Evolutionary conservation across 1,284 basidiomycete species (phyloP).

Genomic region (Pascua sp.): DNA sequence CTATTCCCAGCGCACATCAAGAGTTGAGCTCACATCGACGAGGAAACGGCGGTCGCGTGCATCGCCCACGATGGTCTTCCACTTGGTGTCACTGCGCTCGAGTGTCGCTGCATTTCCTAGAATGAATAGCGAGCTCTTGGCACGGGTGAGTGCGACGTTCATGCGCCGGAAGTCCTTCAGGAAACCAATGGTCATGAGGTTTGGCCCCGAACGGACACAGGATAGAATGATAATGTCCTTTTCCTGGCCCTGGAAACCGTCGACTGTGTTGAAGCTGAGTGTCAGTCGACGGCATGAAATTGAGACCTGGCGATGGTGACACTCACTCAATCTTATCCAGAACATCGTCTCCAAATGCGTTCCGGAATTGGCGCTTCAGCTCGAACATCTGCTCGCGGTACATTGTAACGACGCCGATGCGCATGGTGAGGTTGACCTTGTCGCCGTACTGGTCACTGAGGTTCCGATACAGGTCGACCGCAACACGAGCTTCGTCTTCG

Average conservation of each 20-base stretch:
- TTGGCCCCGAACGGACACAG: conserved; percentile 85
- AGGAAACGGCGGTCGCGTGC: conserved; percentile 57
- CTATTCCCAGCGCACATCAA: no score
- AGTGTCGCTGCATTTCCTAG: conserved; percentile 85
- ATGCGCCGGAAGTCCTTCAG: conserved; percentile 78
- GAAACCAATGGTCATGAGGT: conserved; percentile 78
- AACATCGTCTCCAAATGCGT: conserved; percentile 70
- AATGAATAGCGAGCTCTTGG: conserved; percentile 89
- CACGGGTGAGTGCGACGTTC: conserved; percentile 97
- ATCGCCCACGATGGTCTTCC: conserved; percentile 73
- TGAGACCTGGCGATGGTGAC: no score
- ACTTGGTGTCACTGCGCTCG: conserved; percentile 74
- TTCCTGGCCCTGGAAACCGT: conserved; percentile 97
- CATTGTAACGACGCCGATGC: conserved; percentile 90
- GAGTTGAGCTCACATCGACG: conserved; percentile 27
- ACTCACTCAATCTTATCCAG: conserved; percentile 65
- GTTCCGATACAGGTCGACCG: conserved; percentile 73
- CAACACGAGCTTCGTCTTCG: conserved; percentile 68
- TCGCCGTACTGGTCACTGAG: conserved; percentile 64
- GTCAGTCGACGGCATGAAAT: conserved; percentile 3
- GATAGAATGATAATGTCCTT: conserved; percentile 95
- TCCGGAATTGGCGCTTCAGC: conserved; percentile 67
- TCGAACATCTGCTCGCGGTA: conserved; percentile 88
- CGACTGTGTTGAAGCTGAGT: conserved; percentile 83
- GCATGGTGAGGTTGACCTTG: conserved; percentile 64